Evolutionary conservation across 2,329 filamentous ascomycete genomes (phyloP).

Genomic region (Botrytis fragariae): DNA sequence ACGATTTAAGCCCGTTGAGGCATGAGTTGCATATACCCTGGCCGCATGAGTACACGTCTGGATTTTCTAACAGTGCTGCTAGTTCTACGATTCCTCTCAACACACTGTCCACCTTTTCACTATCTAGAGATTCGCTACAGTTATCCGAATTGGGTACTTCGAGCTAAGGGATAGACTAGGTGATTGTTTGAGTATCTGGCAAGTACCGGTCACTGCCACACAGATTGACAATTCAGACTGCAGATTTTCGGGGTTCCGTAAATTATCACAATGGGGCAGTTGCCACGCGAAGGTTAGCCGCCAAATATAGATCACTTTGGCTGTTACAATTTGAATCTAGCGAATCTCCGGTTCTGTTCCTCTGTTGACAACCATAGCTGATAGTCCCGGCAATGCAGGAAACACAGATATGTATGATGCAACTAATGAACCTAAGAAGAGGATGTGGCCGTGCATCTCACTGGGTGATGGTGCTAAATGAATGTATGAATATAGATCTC

Average conservation of each 20-base stretch:
- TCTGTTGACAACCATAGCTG: not conserved
- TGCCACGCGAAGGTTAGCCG: not conserved
- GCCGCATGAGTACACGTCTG: not conserved
- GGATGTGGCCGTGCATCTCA: constrained; percentile 5
- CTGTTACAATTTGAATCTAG: not conserved
- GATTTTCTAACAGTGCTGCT: not conserved
- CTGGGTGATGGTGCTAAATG: not conserved
- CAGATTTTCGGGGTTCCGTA: not conserved
- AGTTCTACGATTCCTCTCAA: not conserved
- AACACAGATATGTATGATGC: not conserved
- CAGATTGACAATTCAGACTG: not conserved
- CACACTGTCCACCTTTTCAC: not conserved
- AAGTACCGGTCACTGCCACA: not conserved
- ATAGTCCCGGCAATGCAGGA: not conserved
- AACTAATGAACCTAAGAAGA: not conserved
- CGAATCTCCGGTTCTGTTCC: too few relatives aligned
- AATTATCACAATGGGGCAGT: not conserved
- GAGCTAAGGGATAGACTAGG: not conserved
- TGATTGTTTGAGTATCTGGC: not conserved
- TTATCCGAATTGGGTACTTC: not conserved
- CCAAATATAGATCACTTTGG: not conserved
- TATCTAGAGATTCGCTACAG: not conserved
- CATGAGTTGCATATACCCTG: not conserved
- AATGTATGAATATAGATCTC: not conserved
- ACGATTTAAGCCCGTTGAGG: not conserved